Evolutionary conservation across 164 flowering plant species (phyloP).

Genomic region (Magnolia changhungtana): DNA sequence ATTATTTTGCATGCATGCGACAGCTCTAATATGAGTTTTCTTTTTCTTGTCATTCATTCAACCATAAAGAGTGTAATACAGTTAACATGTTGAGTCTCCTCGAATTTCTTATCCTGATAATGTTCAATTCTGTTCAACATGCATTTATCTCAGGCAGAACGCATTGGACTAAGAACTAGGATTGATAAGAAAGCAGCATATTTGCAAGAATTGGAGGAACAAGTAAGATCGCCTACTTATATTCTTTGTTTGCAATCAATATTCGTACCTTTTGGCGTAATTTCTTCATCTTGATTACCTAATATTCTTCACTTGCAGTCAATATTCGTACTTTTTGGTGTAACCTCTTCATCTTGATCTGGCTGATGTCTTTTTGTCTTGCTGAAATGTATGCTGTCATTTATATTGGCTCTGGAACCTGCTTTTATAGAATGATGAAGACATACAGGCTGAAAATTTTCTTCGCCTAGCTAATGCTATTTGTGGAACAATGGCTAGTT

Average conservation of each 20-base stretch:
- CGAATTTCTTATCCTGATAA: background rate
- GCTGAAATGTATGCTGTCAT: background rate
- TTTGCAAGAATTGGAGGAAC: conserved; percentile 88
- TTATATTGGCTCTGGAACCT: background rate
- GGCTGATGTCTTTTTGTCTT: background rate
- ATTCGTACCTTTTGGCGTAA: background rate
- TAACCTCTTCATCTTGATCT: background rate
- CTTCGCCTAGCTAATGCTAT: background rate
- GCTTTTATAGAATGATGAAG: background rate
- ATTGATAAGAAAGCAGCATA: conserved; percentile 89
- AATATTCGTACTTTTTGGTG: background rate
- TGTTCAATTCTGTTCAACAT: background rate
- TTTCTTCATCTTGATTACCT: background rate
- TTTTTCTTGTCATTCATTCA: background rate
- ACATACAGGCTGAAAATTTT: background rate
- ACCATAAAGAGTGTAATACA: background rate
- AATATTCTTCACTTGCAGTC: background rate
- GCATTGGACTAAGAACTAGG: conserved; percentile 54
- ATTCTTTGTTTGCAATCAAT: background rate
- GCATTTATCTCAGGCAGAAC: conserved; percentile 51
- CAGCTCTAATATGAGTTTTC: conserved; percentile 13
- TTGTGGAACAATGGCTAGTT: background rate
- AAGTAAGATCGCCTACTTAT: conserved; percentile 43
- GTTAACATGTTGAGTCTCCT: background rate
- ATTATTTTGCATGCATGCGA: background rate